Percentiles rank a stretch among this genome's conserved stretches.
Evolutionary conservation across 2,329 filamentous ascomycete species (phyloP).

Genomic region (Aureobasidium uvarum): DNA sequence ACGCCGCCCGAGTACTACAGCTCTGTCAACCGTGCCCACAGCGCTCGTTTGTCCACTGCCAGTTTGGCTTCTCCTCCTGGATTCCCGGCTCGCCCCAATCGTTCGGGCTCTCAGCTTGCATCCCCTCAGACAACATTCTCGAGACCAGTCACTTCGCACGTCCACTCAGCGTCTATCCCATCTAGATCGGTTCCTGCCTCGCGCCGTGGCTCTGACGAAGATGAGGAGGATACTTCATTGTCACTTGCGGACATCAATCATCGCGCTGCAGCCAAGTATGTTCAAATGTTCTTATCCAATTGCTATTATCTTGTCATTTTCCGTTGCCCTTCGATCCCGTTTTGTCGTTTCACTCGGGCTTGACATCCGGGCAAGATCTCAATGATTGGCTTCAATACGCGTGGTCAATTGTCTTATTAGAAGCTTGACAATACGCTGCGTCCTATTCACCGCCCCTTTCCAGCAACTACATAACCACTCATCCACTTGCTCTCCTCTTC

Average conservation of each 20-base stretch:
- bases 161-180: slow-evolving; percentile 64
- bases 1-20: slow-evolving; percentile 91
- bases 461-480: not conserved
- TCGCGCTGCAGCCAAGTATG: slow-evolving; percentile 75
- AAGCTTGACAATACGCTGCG: not conserved
- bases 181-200: slow-evolving; percentile 85
- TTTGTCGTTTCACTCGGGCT: not conserved
- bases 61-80: slow-evolving; percentile 81
- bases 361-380: not conserved
- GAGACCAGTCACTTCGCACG: slow-evolving; percentile 55
- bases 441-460: slow-evolving; percentile 7
- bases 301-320: not conserved
- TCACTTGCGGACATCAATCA: slow-evolving; percentile 66
- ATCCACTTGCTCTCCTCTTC: not conserved
- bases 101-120: slow-evolving; percentile 75
- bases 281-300: slow-evolving; percentile 38
- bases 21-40: slow-evolving; percentile 56
- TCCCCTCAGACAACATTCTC: slow-evolving; percentile 65
- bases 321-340: not conserved
- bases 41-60: slow-evolving; percentile 84
- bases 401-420: not conserved
- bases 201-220: slow-evolving; percentile 81
- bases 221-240: slow-evolving; percentile 63
- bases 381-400: slow-evolving; percentile 17
- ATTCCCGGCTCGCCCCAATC: slow-evolving; percentile 58